Evolutionary conservation across 1,139 yeast genomes (phyloP), one percentile per base, ranked within the genome.

Genomic region (Candida mesenterica): DNA sequence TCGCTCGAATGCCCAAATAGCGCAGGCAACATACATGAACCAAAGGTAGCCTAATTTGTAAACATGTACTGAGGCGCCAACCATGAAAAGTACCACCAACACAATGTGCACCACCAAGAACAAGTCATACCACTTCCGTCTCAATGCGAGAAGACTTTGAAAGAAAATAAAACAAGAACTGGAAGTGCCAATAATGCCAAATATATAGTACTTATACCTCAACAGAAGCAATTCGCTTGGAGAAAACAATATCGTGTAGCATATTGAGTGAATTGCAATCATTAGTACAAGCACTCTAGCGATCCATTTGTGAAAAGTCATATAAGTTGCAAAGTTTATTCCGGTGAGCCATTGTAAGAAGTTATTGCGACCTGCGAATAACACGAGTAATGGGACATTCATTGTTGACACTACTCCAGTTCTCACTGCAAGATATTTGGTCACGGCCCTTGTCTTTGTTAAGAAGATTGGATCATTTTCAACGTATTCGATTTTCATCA

Each of bases 351-450:
- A 65, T 38, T 56, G 66, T 38, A 65, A 50, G 38, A 66, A 58
- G 43, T 66, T 66, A 44, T 66, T 66, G 30, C 72, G 49, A 5
- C 72, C 72, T 13, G 68, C 72, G 49, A 66, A 64, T 16, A 67
- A 45, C 20, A 58, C 36, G 19, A 57, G 35, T 15, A 57, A 36
- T 2, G 63, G 62, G 12, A 50, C 42, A 6, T 53, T 33, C 32
- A 49, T 49, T 4, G 53, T 47, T 14, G 52, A 53, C 14, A 59
- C 34, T 15, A 61, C 49, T 4, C 68, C 69, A 1, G 63, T 52
- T 45, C 70, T 53, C 36, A 60, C 59, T 10, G 62, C 66, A 12
- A 39, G 16, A 22, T 33, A 30, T 12, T 34, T 32, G n/a, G 33
- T 19, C n/a, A 53, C 36, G 5, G 45, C 43, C 2, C 31, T 29